Base-by-base conservation (phyloP, 2,329 filamentous ascomycete species). In the Pestalotiopsis sp. region DNA sequence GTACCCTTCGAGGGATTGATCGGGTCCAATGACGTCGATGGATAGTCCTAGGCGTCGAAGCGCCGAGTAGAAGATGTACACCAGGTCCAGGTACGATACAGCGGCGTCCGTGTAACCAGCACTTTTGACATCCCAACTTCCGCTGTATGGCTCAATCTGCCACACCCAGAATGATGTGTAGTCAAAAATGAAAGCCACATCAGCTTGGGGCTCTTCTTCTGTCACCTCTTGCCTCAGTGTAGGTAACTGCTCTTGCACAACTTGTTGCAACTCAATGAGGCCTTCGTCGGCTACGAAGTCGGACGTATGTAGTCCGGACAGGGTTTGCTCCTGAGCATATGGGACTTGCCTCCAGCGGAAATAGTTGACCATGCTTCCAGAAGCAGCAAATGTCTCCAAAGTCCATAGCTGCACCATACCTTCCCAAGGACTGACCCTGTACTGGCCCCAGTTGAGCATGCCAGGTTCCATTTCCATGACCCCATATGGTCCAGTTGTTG, bases 391-490 rank as follows among this genome's bases (percentile, higher is more conserved):
- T 3, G 70, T 71, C 68, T 74, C 72, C 49, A 72, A 69, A 20
- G 72, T 71, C 73, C 73, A 74, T 25, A 74, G 73, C 9, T 70
- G 61, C n/a, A 73, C 70, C 72, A 74, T 74, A 4, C 73, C 73
- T 36, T 67, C 68, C 56, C 41, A 59, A 3, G 73, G 73, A 3
- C 69, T 70, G 14, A 74, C 73, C 14, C 73, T 69, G 59, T 70
- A 73, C 49, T 69, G 67, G 36, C 71, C 69, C 73, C 73, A 73
- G 64, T 73, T 74, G 17, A 74, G 72, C 31, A 74, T 67, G n/a
- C 73, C 73, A 3, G 73, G 73, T 58, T 74, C 66, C 73, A 74
- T 73, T 52, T 74, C 73, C 73, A 74, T 73, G n/a, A 74, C 67
- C 0, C 73, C 73, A 5, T 70, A 73, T 9, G 73, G 71, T 0